These are phyloP conservation scores for Cordyceps cateniannulata DNA, from an alignment of 2,329 filamentous ascomycete genomes.

Conservation along the genomic window DNA sequence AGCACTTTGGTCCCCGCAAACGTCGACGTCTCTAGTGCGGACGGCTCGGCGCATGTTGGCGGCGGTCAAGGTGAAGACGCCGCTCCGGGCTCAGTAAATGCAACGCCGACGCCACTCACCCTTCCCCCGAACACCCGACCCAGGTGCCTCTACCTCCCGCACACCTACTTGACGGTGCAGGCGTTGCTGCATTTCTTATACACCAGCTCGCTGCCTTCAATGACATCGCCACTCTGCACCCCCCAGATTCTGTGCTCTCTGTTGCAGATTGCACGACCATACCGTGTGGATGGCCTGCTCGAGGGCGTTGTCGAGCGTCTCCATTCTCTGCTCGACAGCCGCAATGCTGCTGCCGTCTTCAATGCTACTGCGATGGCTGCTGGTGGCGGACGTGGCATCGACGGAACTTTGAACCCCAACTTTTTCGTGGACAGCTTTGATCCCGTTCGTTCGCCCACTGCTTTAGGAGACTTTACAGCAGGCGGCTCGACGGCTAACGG, in stretches of 20 bases:
- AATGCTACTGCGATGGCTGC: constrained; percentile 98
- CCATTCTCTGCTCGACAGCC: constrained; percentile 80
- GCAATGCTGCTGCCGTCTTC: constrained; percentile 94
- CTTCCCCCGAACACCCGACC: constrained; percentile 63
- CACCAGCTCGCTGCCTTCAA: constrained; percentile 77
- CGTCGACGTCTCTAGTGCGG: constrained; percentile 36
- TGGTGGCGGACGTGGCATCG: constrained; percentile 79
- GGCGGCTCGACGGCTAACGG: constrained; percentile 24
- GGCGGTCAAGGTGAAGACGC: constrained; percentile 34
- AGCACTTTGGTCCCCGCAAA: constrained; percentile 36
- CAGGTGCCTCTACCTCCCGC: constrained; percentile 84
- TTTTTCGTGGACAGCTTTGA: constrained; percentile 50
- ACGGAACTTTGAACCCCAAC: constrained; percentile 58
- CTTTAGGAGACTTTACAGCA: constrained; percentile 29
- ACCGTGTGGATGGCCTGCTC: constrained; percentile 84
- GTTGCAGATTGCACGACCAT: constrained; percentile 86
- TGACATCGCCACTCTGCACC: constrained; percentile 73
- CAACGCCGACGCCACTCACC: constrained; percentile 49
- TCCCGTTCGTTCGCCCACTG: constrained; percentile 28
- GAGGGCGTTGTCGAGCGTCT: constrained; percentile 90
- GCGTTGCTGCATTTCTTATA: constrained; percentile 90
- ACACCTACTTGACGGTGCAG: constrained; percentile 83
- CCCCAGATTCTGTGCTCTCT: constrained; percentile 95
- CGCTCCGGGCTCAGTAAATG: constrained; percentile 39
- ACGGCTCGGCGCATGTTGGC: constrained; percentile 26